Conservation (phyloP, 139 green algal genomes). For the Micractinium sp. region DNA sequence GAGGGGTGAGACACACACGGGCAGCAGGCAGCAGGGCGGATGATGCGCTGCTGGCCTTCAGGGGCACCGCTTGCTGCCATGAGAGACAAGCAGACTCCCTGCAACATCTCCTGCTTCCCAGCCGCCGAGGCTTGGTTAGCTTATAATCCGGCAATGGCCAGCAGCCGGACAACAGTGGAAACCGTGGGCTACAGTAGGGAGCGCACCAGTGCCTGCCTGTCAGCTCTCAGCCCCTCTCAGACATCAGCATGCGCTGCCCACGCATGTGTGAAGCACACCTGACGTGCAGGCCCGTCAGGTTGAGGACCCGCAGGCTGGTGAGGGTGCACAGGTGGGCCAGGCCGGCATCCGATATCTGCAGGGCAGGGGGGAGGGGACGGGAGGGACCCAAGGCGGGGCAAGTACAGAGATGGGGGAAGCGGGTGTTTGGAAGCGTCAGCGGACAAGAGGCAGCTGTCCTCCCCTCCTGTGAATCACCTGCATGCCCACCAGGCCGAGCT, state of each 20-base stretch:
- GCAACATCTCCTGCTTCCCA: background rate
- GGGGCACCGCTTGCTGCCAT: background rate
- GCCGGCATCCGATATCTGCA: constrained; percentile 18
- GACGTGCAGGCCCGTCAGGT: constrained; percentile 8
- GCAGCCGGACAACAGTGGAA: no score
- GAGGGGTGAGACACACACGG: background rate
- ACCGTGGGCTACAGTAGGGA: no score
- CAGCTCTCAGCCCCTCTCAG: background rate
- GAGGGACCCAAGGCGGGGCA: background rate
- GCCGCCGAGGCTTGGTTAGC: no score
- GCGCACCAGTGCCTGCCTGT: no score
- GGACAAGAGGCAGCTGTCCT: no score
- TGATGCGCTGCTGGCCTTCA: background rate
- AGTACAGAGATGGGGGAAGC: no score
- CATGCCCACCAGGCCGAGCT: no score
- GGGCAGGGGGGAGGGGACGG: background rate
- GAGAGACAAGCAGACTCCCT: background rate
- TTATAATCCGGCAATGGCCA: no score
- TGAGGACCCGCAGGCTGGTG: constrained; percentile 2
- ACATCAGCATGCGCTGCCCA: background rate
- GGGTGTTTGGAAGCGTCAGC: no score
- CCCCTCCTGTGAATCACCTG: no score
- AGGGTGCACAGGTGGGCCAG: constrained; percentile 24
- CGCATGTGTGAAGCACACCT: background rate
- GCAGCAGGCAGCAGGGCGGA: no score